Evolutionary conservation across 2,329 filamentous ascomycete genomes (phyloP), one percentile per base, ranked within the genome.

Genomic region (Capronia americana): DNA sequence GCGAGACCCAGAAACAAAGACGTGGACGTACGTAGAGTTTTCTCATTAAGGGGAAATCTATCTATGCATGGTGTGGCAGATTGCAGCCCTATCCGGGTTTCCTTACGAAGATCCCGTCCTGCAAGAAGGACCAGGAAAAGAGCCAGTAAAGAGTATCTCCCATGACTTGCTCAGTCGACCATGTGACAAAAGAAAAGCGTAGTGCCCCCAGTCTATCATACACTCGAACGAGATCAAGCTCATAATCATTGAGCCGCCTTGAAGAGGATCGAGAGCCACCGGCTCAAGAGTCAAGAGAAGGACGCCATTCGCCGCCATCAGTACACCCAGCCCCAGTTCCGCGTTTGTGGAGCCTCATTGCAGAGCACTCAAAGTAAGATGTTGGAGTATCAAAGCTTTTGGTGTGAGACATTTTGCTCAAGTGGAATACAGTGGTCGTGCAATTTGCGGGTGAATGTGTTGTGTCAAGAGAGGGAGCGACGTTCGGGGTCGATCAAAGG

Each of bases 201-300:
- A 66, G 62, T 50, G 26, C 60, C 60, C 53, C 53, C 48, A 63
- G 65, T 70, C 68, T 70, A 70, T 70, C 65, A 70, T 70, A 70
- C 68, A 70, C 62, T 65, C 57, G 59, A 60, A 63, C 54, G 60
- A 60, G 51, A 41, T 44, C 38, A 20, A 64, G 34, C 65, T 66
- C 59, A 64, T 68, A 51, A 55, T 61, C 63, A 64, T 41, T 51
- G 50, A 61, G 51, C 63, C 68, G 64, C 68, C 68, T 56, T 38
- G 61, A 28, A 61, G 53, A 53, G 55, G 34, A 63, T 28, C 41
- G 61, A 44, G 59, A 63, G 60, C 58, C 46, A 46, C 48, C 53
- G 38, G 60, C 64, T 59, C 58, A 41, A 60, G 50, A 59, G 60
- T 56, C 44, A 34, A 30, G 53, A 55, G 32, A 61, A 61, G 12